phyloP scores from a whole-genome alignment of 2,329 filamentous ascomycete species.

The Sporothrix mexicana region DNA sequence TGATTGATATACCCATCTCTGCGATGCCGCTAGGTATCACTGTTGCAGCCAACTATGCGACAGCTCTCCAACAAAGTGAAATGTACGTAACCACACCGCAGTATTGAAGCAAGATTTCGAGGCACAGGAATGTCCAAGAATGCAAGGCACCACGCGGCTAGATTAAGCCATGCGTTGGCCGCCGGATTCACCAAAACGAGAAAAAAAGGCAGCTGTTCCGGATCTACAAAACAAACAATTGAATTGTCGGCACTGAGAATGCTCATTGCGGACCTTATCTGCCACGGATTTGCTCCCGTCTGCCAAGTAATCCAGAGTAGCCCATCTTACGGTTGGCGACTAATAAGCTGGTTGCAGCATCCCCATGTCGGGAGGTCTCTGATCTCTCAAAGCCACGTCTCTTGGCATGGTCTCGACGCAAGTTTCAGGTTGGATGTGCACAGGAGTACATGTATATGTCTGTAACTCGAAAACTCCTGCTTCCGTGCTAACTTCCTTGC shows the following conservation, averaged over 20 bases:
- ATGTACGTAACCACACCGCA: not conserved
- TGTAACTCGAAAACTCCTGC: not conserved
- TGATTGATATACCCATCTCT: no score
- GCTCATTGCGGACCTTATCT: not conserved
- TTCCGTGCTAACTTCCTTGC: not conserved
- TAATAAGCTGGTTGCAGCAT: slow-evolving; percentile 15
- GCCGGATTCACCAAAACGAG: no score
- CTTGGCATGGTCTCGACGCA: slow-evolving; percentile 27
- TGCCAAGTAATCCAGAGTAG: slow-evolving; percentile 16
- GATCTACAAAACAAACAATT: slow-evolving; percentile 23
- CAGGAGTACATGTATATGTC: not conserved
- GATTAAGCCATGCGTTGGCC: not conserved
- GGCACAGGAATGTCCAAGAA: not conserved
- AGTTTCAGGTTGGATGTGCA: slow-evolving; percentile 24
- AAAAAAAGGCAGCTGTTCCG: not conserved
- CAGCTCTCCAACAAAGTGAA: not conserved
- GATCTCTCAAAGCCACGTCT: slow-evolving; percentile 1
- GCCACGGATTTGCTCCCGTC: not conserved
- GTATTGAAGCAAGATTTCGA: not conserved
- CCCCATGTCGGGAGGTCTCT: not conserved
- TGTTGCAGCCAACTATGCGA: not conserved
- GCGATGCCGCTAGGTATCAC: not conserved
- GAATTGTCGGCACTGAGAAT: not conserved
- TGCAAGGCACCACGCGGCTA: slow-evolving; percentile 8
- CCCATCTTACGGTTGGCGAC: not conserved